These are phyloP conservation scores for Boletus austroedulis DNA, from an alignment of 1,284 basidiomycete species.

Conservation along the genomic window DNA sequence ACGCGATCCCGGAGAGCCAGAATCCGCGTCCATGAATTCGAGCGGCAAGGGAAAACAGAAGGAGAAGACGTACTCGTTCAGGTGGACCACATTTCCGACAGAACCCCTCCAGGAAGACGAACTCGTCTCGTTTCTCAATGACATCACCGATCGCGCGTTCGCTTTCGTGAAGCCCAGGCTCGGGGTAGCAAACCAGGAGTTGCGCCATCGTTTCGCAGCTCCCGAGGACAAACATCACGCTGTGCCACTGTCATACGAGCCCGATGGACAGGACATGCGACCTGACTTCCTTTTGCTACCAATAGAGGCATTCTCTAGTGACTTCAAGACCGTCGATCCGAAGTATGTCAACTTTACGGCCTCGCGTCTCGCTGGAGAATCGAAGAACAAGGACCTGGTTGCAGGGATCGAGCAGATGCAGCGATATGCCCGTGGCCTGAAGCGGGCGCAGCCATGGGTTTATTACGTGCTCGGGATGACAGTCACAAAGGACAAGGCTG, in stretches of 20 bases:
- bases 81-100: slow-evolving; percentile 8
- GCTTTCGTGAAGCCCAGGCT: slow-evolving; percentile 1
- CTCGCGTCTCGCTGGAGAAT: slow-evolving; percentile 11
- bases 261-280: slow-evolving; percentile 14
- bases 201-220: slow-evolving; percentile 14
- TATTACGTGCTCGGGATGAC: slow-evolving; percentile 11
- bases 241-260: slow-evolving; percentile 14
- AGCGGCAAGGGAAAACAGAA: not conserved
- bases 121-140: slow-evolving; percentile 4
- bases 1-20: accelerated
- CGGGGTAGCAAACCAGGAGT: not conserved
- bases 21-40: not conserved
- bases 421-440: slow-evolving; percentile 11
- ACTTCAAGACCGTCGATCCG: slow-evolving; percentile 6
- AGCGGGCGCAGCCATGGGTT: slow-evolving; percentile 16
- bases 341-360: slow-evolving; percentile 17
- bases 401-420: slow-evolving; percentile 9
- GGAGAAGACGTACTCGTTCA: slow-evolving; percentile 8
- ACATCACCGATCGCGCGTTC: slow-evolving; percentile 3
- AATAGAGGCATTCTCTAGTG: slow-evolving; percentile 9
- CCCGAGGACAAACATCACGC: slow-evolving; percentile 6
- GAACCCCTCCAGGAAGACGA: slow-evolving; percentile 8
- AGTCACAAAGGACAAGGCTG: slow-evolving; percentile 7
- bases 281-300: slow-evolving; percentile 20
- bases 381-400: slow-evolving; percentile 3